Percentiles rank a stretch among this genome's conserved stretches.
phyloP scores from a whole-genome alignment of 1,284 basidiomycete genomes.

The Pterulicium gracile region DNA sequence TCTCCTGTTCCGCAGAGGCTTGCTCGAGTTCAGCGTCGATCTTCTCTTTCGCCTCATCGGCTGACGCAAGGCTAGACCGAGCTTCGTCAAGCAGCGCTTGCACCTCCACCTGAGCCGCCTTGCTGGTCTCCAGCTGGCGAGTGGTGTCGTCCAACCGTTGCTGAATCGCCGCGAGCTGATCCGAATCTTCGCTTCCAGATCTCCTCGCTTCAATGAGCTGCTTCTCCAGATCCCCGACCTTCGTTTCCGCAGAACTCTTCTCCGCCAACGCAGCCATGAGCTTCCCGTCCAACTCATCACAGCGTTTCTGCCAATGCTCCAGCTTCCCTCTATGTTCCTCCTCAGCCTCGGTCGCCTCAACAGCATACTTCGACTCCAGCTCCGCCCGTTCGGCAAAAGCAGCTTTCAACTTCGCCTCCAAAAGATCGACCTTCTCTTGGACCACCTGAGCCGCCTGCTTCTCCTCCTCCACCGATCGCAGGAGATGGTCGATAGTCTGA shows the following conservation, averaged over 20 bases:
- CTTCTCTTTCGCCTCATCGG: neutral
- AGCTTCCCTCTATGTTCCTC: constrained; percentile 2
- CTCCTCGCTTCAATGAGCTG: neutral
- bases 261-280: neutral
- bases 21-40: constrained; percentile 2
- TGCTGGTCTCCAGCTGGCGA: neutral
- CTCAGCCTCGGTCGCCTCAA: constrained; percentile 12
- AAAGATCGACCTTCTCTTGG: constrained; percentile 13
- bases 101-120: neutral
- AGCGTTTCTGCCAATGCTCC: neutral
- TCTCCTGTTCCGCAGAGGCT: constrained; percentile 12
- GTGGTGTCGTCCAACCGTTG: neutral
- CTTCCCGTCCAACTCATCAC: neutral
- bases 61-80: neutral
- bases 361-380: constrained; percentile 14
- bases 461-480: constrained; percentile 14
- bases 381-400: constrained; percentile 22
- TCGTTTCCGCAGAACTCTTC: neutral
- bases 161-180: neutral
- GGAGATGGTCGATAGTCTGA: neutral
- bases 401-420: constrained; percentile 21
- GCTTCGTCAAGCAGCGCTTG: neutral
- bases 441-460: constrained; percentile 17
- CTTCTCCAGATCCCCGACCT: neutral
- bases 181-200: neutral